Base-by-base conservation (phyloP, 2,329 filamentous ascomycete genomes). In the Fusarium duplospermum region DNA sequence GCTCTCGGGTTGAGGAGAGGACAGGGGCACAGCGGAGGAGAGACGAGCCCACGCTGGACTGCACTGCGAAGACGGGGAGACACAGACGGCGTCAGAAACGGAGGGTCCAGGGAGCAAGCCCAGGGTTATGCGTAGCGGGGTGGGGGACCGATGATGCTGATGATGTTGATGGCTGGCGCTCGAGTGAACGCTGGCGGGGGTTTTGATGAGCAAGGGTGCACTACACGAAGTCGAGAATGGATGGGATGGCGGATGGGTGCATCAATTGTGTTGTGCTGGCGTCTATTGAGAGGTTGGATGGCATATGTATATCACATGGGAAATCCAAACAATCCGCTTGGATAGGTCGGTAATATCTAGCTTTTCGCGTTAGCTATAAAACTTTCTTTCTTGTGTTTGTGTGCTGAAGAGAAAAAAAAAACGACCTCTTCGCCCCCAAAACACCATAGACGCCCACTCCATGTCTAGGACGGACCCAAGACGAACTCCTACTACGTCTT, bases 71-170 rank as follows among this genome's bases (percentile, higher is more conserved):
- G 50, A 50, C 40, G 59, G 62, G 63, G 50, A 67, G 65, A 38
- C 27, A 64, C 36, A 59, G 57, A 24, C 52, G 54, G 45, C 59
- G 56, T 62, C 60, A 62, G 31, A 62, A 36, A 62, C 45, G 35
- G 63, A 68, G 67, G 61, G 65, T 64, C 60, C 56, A 58, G 58
- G 65, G 54, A 66, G 63, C 57, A 62, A 72, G 57, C 45, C 24
- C 47, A 62, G 63, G 71, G 71, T 71, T 71, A 40, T 59, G 57
- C 63, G 67, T 73, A 68, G 61, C 52, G 42, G 36, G 45, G 71
- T 74, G 72, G 71, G 71, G 71, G 72, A 54, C 60, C 27, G 38
- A 71, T 71, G 66, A 65, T 70, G 59, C 16, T 70, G 63, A 71
- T 66, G 70, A 72, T 72, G 69, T 63, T 72, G 45, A 72, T 74